Evolutionary conservation across 192 early-diverging fungal genomes (phyloP), one percentile per base, ranked within the genome.

Genomic region (Coemansia sp.): DNA sequence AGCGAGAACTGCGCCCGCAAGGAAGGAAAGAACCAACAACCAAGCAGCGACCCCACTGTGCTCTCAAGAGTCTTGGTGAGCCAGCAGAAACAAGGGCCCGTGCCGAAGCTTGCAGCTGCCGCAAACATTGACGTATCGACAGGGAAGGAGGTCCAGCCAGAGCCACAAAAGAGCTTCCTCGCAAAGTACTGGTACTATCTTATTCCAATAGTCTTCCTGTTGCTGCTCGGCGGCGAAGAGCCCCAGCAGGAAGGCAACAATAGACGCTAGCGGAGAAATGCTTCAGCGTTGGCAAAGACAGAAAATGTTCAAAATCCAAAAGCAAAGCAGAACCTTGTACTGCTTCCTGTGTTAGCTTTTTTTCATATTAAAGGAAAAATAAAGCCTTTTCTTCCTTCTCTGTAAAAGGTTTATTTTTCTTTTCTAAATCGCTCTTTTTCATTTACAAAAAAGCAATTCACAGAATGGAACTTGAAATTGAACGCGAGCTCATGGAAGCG

Each of bases 141-240:
- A 3, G 80, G 80, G 6, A 68, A 69, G 66, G 83, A 80, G 64
- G 55, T 77, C 68, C 69, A 76, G 63, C 75, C 76, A 3, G 84
- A 82, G 67, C 73, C 71, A 39, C 69, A 75, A 58, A 82, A 80
- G 73, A 84, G 80, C 65, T 87, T 87, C 70, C 51, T 87, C 19
- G 77, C 72, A 57, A 87, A 87, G 74, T 87, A 87, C 75, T 87
- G 86, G 86, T 84, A 85, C 71, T 82, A 83, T 66, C 67, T 85
- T 39, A 65, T 87, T 8, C 86, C 86, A 10, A 36, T 87, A 4
- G 61, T 80, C n/a, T 51, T 87, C 9, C 21, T 87, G 42, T 61
- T 85, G 21, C 16, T 85, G 56, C 47, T 86, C 11, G 43, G 66
- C 37, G 80, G 78, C 57, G 84, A 82, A 36, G 74, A 74, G 47